Conservation (phyloP, 331 rosid species). For the Arachis monticola region DNA sequence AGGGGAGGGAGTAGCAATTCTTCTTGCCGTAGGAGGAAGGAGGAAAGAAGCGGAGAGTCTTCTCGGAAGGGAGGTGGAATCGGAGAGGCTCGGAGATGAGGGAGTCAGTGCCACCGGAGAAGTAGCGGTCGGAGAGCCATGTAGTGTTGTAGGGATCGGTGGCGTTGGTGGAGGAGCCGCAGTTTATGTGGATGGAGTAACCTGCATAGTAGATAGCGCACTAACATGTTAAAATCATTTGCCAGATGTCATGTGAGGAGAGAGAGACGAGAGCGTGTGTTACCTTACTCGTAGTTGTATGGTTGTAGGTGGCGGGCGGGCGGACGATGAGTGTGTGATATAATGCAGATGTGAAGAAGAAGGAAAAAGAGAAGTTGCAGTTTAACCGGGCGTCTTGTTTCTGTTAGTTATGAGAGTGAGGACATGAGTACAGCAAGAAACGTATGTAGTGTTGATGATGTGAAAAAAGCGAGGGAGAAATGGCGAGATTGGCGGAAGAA, state of each 20-base stretch:
- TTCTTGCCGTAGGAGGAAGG: conserved; percentile 75
- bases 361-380: not conserved
- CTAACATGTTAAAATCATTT: too few species aligned
- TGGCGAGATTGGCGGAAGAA: conserved; percentile 46
- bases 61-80: conserved; percentile 67
- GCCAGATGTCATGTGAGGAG: too few species aligned
- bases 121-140: conserved; percentile 88
- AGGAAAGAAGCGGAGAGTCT: conserved; percentile 87
- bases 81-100: conserved; percentile 85
- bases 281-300: conserved; percentile 57
- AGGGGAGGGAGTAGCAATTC: conserved; percentile 77
- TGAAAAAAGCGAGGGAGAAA: not conserved
- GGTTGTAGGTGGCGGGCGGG: conserved; percentile 27
- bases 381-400: conserved; percentile 43
- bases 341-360: too few species aligned
- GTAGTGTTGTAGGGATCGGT: conserved; percentile 64
- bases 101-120: conserved; percentile 63
- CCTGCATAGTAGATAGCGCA: conserved; percentile 35
- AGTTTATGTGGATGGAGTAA: conserved; percentile 71
- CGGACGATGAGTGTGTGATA: too few species aligned
- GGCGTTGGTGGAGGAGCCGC: conserved; percentile 67
- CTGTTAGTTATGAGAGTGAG: not conserved
- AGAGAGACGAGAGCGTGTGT: not conserved
- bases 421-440: not conserved
- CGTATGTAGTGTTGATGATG: not conserved